phyloP scores from a whole-genome alignment of 1,139 yeast species.

The Suhomyces guaymorum region DNA sequence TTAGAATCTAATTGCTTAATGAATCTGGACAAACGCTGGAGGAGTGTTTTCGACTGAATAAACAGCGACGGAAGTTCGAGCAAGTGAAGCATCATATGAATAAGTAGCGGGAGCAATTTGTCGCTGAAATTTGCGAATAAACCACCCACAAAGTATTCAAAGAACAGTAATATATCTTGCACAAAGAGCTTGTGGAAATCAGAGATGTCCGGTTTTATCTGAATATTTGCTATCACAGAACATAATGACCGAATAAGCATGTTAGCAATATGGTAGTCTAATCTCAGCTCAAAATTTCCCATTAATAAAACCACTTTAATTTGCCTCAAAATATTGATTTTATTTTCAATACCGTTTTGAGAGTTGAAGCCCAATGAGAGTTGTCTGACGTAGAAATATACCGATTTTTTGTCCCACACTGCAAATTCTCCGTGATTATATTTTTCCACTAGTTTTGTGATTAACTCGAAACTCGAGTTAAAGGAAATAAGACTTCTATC shows the following conservation, averaged over 20 bases:
- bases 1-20: conserved; percentile 7
- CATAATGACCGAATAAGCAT: conserved; percentile 25
- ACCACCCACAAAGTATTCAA: no score
- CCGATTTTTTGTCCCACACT: conserved; percentile 40
- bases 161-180: no score
- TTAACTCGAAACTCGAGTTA: conserved; percentile 28
- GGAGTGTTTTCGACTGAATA: no score
- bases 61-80: no score
- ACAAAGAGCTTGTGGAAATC: no score
- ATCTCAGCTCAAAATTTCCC: conserved; percentile 19
- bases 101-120: no score
- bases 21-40: no score
- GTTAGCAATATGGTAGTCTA: conserved; percentile 19
- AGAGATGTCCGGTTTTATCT: no score
- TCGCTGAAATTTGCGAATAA: no score
- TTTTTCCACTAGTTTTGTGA: conserved; percentile 22
- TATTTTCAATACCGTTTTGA: conserved; percentile 25
- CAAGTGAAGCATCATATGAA: no score
- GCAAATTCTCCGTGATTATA: conserved; percentile 10
- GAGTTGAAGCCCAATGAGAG: conserved; percentile 28
- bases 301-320: conserved; percentile 40
- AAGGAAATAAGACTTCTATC: conserved; percentile 22
- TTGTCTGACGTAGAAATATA: conserved; percentile 42
- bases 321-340: conserved; percentile 32
- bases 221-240: no score